Evolutionary conservation across 202 grass and related monocot species (phyloP), one percentile per base, ranked within the genome.

Genomic region (Hordeum pubiflorum): DNA sequence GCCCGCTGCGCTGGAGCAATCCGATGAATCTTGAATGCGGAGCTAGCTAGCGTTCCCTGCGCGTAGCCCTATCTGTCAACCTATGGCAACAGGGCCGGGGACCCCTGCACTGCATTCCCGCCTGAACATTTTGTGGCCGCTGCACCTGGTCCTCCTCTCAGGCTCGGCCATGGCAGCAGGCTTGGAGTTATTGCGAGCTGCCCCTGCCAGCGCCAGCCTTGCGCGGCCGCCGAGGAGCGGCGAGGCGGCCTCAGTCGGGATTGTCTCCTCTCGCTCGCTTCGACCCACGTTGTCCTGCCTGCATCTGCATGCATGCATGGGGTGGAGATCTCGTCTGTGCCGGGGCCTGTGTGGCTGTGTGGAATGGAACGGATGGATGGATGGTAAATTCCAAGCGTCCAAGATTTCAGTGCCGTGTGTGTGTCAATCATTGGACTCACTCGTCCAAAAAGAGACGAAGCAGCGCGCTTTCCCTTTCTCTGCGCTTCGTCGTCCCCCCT

Each of bases 151-250:
- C 44, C 44, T 48, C 41, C 7, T 8, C 36, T 29, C 27, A 29
- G 27, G 27, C 37, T 10, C 37, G 5, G 44, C 66, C 27, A 48
- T 84, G 63, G 14, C 43, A 32, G 34, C 63, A 26, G 63, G 36
- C 58, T 72, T 85, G 87, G 78, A 85, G 82, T 85, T 85, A 89
- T 67, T 85, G 82, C 58, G 4, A 71, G 67, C 38, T 44, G 3
- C 36, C 10, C 9, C n/a, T 10, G 12, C 22, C 23, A 14, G 38
- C 18, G 61, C 69, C 69, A 60, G 26, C 31, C 61, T 48, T 52
- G n/a, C 37, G 69, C 23, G 21, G 34, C 66, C 55, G 31, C 77
- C 72, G 61, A 81, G 63, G 57, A 54, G 12, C 43, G 31, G 71
- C 72, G 61, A 81, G 63, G 57, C 63, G 12, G 33, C 18, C 31